Evolutionary conservation across 495 filamentous ascomycete species (phyloP).

Genomic region (Xylaria sp.): DNA sequence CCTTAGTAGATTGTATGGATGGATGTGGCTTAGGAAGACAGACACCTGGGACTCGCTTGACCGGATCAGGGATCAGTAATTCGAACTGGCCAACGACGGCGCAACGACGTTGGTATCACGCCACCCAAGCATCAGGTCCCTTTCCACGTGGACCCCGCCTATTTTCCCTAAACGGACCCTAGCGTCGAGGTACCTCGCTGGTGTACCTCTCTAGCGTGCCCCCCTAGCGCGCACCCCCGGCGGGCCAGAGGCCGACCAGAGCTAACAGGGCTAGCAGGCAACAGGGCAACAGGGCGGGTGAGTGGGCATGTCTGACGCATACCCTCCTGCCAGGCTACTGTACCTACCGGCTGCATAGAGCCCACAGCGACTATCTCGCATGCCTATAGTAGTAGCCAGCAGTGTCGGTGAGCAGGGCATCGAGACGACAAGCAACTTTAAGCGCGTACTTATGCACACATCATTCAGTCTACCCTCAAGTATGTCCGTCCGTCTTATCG

Average conservation of each 20-base stretch:
- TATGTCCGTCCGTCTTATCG: slow-evolving; percentile 4
- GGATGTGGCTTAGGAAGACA: slow-evolving; percentile 24
- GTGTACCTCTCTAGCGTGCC: background rate
- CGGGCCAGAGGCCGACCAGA: background rate
- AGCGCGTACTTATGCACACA: slow-evolving; percentile 11
- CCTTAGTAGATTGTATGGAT: background rate
- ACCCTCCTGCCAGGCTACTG: slow-evolving; percentile 19
- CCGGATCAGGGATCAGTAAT: slow-evolving; percentile 16
- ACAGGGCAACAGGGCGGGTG: background rate
- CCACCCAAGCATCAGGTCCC: slow-evolving; percentile 20
- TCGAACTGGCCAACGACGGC: slow-evolving; percentile 7
- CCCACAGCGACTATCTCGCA: slow-evolving; percentile 13
- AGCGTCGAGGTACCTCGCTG: background rate
- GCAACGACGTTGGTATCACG: slow-evolving; percentile 24
- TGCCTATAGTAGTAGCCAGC: background rate
- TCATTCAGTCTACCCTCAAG: background rate
- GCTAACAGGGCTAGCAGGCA: background rate
- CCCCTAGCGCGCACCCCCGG: background rate
- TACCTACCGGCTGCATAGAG: slow-evolving; percentile 7
- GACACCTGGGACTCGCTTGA: slow-evolving; percentile 17
- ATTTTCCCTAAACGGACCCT: slow-evolving; percentile 21
- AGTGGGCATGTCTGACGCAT: background rate
- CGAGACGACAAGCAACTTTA: background rate
- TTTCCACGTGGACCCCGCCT: slow-evolving; percentile 32
- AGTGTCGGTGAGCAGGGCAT: slow-evolving; percentile 21